phyloP scores from a whole-genome alignment of 257 asterid genomes.

The Nicotiana paniculata region DNA sequence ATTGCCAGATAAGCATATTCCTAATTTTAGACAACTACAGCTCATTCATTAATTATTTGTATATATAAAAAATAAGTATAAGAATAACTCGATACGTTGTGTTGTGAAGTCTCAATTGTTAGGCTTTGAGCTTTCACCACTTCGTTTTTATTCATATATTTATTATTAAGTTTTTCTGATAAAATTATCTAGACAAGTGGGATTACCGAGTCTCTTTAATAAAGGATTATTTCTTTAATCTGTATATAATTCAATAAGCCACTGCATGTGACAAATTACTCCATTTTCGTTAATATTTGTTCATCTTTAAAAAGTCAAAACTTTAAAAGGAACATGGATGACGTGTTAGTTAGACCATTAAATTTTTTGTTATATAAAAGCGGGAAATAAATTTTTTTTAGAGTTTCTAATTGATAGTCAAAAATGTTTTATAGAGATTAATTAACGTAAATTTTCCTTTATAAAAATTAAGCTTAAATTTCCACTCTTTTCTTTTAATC shows the following conservation, averaged over 20 bases:
- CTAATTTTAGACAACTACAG: background rate
- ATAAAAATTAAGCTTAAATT: too few relatives aligned
- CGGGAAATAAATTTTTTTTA: too few relatives aligned
- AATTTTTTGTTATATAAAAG: background rate
- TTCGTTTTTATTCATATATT: background rate
- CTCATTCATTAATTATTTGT: conserved; percentile 2
- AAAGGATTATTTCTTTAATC: background rate
- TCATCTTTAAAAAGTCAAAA: background rate
- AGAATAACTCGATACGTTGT: background rate
- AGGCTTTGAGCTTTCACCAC: background rate
- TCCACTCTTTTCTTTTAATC: too few relatives aligned
- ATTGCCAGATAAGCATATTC: background rate
- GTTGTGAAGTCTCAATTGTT: background rate
- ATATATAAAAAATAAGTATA: background rate
- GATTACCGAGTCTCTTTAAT: background rate
- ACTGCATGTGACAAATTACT: background rate
- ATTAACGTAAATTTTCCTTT: background rate
- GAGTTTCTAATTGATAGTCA: background rate
- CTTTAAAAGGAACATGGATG: background rate
- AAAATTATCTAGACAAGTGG: background rate
- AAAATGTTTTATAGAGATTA: background rate
- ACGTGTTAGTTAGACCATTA: background rate
- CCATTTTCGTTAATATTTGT: background rate
- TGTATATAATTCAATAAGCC: background rate
- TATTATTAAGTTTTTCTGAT: background rate